A percentile compares a stretch with the other conserved stretches of the same genome.
phyloP scores from a whole-genome alignment of 2,329 filamentous ascomycete species.

The Xylariaceae sp. region DNA sequence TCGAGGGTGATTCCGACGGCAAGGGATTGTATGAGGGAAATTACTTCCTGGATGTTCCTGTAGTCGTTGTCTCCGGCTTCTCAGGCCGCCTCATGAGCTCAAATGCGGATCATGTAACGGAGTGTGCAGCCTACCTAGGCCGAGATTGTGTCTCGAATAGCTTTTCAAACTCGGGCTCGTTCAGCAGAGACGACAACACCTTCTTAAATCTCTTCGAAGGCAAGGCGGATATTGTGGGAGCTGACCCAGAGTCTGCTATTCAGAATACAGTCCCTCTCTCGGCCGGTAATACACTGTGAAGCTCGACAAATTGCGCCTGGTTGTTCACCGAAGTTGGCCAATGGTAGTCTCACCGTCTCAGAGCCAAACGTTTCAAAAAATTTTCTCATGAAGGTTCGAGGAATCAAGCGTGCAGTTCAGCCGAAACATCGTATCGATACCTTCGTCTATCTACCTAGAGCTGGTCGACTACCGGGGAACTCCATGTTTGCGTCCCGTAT shows the following conservation, averaged over 20 bases:
- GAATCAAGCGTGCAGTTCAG: neutral
- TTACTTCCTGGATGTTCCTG: slow-evolving; percentile 37
- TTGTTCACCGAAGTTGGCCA: too few relatives aligned
- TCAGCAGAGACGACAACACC: neutral
- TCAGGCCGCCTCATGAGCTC: neutral
- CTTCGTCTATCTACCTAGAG: too few relatives aligned
- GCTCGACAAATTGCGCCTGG: neutral
- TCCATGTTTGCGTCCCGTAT: too few relatives aligned
- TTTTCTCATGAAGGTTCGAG: neutral
- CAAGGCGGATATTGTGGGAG: neutral
- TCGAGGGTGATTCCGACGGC: slow-evolving; percentile 37
- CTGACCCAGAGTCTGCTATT: neutral
- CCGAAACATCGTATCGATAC: neutral
- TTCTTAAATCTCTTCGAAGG: neutral
- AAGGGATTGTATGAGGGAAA: slow-evolving; percentile 46
- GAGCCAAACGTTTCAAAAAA: neutral
- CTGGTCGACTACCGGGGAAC: too few relatives aligned
- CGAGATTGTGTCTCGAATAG: neutral
- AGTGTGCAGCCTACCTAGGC: neutral
- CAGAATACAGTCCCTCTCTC: neutral
- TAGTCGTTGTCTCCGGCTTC: neutral
- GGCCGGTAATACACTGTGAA: neutral
- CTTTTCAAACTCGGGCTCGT: neutral
- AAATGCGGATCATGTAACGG: neutral
- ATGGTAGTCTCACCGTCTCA: neutral